A percentile compares a stretch with the other conserved stretches of the same genome.
phyloP scores from a whole-genome alignment of 441 rosid species.

The Arabidopsis hybrid region DNA sequence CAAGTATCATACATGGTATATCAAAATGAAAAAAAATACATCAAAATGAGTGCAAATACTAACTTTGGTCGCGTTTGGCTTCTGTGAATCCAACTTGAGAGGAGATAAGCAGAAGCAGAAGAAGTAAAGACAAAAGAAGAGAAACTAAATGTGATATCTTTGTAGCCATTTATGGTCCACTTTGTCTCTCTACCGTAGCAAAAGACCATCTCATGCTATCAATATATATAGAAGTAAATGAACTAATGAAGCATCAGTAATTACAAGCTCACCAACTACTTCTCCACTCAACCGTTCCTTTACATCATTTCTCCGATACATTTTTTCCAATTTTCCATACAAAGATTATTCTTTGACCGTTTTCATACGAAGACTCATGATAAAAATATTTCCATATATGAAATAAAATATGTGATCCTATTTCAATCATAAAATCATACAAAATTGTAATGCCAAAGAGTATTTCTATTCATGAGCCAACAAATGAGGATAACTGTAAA shows the following conservation, averaged over 20 bases:
- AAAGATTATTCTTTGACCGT: not conserved
- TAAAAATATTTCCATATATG: not conserved
- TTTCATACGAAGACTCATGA: not conserved
- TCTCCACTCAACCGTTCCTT: not conserved
- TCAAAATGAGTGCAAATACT: not conserved
- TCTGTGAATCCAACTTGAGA: constrained; percentile 25
- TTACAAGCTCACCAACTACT: not conserved
- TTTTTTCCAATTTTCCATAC: too few species aligned
- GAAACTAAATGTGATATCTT: constrained; percentile 25
- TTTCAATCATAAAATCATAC: too few species aligned
- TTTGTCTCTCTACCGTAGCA: constrained; percentile 7
- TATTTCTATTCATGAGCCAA: too few species aligned
- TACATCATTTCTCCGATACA: not conserved
- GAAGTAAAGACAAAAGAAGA: constrained; percentile 14
- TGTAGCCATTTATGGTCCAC: constrained; percentile 19
- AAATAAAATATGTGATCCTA: too few species aligned
- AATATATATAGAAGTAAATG: constrained; percentile 7
- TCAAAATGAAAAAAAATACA: not conserved
- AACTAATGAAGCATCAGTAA: not conserved
- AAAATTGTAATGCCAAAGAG: too few species aligned
- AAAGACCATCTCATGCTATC: not conserved
- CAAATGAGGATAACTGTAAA: too few species aligned
- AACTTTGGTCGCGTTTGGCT: not conserved
- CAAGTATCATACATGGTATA: not conserved
- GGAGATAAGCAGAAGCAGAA: constrained; percentile 17